Conservation (phyloP, 108 stramenopile species). For the Conticribra guillardii region DNA sequence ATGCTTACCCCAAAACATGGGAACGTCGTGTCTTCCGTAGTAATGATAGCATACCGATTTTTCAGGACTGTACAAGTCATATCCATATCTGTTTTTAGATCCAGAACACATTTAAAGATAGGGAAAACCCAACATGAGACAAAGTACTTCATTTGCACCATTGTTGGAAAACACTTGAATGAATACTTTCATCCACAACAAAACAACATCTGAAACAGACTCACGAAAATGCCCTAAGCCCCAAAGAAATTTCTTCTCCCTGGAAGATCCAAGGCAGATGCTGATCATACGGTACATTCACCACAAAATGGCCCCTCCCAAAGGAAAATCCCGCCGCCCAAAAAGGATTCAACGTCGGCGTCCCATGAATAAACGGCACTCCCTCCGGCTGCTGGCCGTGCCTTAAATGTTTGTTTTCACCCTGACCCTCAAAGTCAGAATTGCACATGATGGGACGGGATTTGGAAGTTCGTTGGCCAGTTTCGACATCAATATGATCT, state of each 20-base stretch:
- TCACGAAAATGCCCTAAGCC: conserved; percentile 81
- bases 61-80: conserved; percentile 89
- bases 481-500: conserved; percentile 65
- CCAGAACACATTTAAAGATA: not conserved
- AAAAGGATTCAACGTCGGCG: conserved; percentile 87
- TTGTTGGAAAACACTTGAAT: no score
- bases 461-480: conserved; percentile 52
- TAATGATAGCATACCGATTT: conserved; percentile 82
- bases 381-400: conserved; percentile 91
- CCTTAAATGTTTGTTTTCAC: conserved; percentile 62
- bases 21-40: conserved; percentile 77
- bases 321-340: conserved; percentile 97
- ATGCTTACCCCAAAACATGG: conserved; percentile 77
- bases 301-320: conserved; percentile 83
- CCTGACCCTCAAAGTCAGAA: conserved; percentile 59
- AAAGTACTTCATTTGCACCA: no score
- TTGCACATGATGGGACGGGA: conserved; percentile 84
- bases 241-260: conserved; percentile 89
- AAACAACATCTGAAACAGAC: conserved; percentile 7
- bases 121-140: not conserved
- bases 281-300: conserved; percentile 90
- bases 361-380: conserved; percentile 43
- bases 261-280: conserved; percentile 82
- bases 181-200: no score
- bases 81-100: conserved; percentile 61